Evolutionary conservation across 768 basidiomycete genomes (phyloP), one percentile per base, ranked within the genome.

Genomic region (Leccinum aurantiacum): DNA sequence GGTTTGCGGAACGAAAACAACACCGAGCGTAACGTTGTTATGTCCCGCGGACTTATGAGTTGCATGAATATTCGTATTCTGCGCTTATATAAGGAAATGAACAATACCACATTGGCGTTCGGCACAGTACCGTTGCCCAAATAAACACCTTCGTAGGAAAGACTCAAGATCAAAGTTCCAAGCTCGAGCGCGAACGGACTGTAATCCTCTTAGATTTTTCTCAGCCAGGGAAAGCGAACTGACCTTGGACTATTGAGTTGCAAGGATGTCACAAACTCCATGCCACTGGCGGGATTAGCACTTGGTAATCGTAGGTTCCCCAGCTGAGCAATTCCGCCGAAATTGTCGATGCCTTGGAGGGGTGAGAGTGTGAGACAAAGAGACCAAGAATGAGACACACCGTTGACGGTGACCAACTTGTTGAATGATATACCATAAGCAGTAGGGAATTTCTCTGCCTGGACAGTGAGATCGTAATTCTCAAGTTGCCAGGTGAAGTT

Each of bases 111-210:
- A 10, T 72, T 65, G 3, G 83, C 83, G 57, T 84, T 76, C 0
- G 72, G 68, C 27, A 82, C 80, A 3, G 78, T 79, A 19, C 87
- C 87, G 24, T 72, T 71, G 33, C 88, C 88, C 47, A 90, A 75
- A 54, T 77, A 76, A 22, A 86, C 78, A 52, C 77, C 79, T 47
- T 84, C 68, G 71, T 88, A 91, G 19, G 76, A 75, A 24, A 91
- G 76, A 59, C 78, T 79, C 65, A 90, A 89, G 3, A 83, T 74
- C 8, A 87, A 82, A 1, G 86, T 87, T 33, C 89, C 89, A 38
- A 91, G 78, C 64, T 83, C 76, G 58, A 91, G 77, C 22, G 81
- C 74, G 69, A 91, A 90, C 0, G 89, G 86, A 65, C 86, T 88
- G 35, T 8, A 31, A 47, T 41, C 0, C 2, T 1, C 48, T 70